Base-by-base conservation (phyloP, 2,329 filamentous ascomycete species). In the Cordyceps farinosa region DNA sequence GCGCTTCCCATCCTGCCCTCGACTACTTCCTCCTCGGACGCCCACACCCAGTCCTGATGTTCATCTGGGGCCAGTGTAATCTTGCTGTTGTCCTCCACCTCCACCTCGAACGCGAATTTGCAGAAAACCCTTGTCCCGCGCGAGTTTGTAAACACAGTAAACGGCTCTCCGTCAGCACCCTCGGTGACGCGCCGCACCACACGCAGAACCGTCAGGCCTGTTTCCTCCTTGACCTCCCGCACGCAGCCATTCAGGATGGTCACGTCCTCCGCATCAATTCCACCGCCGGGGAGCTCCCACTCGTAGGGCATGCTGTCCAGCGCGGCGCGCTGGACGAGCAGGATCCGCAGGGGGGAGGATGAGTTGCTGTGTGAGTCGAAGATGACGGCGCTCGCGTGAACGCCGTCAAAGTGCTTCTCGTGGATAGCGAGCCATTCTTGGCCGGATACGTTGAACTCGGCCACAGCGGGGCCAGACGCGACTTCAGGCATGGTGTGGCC, bases 281-380 rank as follows among this genome's bases (percentile, higher is more conserved):
- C 77, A n/a, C 82, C 82, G 29, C 82, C 82, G 1, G 82, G 81
- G 0, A 76, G 65, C 64, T 84, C 82, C 82, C 82, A 84, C 4
- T 66, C 70, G 62, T 76, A 69, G 3, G 81, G 80, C 71, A 78
- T 76, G 61, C 71, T 78, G 70, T 82, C 80, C 66, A 75, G 70
- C 6, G 74, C 65, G 34, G 79, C 77, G 68, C 80, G 79, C 68
- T 81, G 80, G 10, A 83, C 67, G 27, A 83, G 76, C 2, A 82
- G 77, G 53, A 82, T 69, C 44, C 73, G 71, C 61, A 69, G 62
- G 1, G 58, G 17, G 17, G 58, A 51, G 7, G 47, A 17, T 5
- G 55, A 9, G 5, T 13, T 15, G 11, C 3, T 3, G 7, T 66
- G 45, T 45, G 66, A 17, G 69, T 76, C 67, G 63, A 78, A 77